A percentile compares a stretch with the other conserved stretches of the same genome.
phyloP scores from a whole-genome alignment of 768 basidiomycete genomes.

The Tricholoma saponaceum region DNA sequence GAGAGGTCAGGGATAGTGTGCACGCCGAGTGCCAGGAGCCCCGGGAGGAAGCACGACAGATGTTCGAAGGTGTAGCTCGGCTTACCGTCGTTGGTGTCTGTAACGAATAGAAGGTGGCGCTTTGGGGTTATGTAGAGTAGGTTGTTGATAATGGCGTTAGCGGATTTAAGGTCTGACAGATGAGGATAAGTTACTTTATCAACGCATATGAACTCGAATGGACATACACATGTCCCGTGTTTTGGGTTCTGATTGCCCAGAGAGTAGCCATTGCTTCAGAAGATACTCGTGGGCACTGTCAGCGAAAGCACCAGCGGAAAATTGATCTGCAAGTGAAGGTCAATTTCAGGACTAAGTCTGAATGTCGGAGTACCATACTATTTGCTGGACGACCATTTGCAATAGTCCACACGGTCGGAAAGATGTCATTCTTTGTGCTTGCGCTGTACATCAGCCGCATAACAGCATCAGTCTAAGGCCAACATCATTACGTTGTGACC shows the following conservation, averaged over 20 bases:
- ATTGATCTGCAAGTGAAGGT: constrained; percentile 26
- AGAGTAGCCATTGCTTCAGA: constrained; percentile 64
- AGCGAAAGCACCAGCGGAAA: constrained; percentile 52
- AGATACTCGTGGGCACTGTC: constrained; percentile 72
- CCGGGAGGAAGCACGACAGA: constrained; percentile 62
- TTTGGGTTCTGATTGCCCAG: constrained; percentile 46
- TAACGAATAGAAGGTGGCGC: constrained; percentile 55
- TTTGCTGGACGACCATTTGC: constrained; percentile 38
- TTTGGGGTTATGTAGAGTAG: constrained; percentile 50
- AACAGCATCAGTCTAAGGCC: constrained; percentile 37
- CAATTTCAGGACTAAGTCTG: neutral
- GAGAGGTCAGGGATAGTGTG: constrained; percentile 34
- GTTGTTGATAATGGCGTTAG: constrained; percentile 45
- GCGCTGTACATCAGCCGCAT: constrained; percentile 49
- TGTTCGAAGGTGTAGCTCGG: constrained; percentile 53
- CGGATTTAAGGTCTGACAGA: constrained; percentile 42
- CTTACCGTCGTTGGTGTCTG: constrained; percentile 32
- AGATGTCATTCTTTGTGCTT: constrained; percentile 41
- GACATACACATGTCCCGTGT: constrained; percentile 53
- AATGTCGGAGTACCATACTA: constrained; percentile 27
- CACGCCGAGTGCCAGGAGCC: constrained; percentile 56
- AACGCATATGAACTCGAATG: constrained; percentile 25
- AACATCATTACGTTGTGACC: constrained; percentile 8
- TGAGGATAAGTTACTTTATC: constrained; percentile 22
- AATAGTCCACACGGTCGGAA: constrained; percentile 50